Conservation (phyloP, 176 grass and related monocot species). For the Phoenix roebelenii region DNA sequence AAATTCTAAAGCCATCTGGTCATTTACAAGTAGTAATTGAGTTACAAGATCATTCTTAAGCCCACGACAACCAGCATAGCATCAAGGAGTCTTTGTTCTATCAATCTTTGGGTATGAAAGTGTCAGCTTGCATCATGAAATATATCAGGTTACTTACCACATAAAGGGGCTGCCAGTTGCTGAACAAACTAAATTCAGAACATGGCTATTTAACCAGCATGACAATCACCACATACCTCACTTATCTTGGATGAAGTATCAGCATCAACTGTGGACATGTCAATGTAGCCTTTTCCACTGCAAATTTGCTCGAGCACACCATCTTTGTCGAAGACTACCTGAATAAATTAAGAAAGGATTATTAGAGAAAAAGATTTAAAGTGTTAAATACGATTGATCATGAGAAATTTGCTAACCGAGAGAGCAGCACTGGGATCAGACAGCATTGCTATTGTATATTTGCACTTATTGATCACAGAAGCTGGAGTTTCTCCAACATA, state of each 20-base stretch:
- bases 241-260: constrained; percentile 74
- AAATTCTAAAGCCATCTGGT: too few species aligned
- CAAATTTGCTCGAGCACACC: constrained; percentile 88
- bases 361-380: constrained; percentile 1
- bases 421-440: constrained; percentile 82
- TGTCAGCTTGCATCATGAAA: too few species aligned
- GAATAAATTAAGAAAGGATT: constrained; percentile 4
- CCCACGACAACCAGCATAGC: too few species aligned
- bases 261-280: constrained; percentile 97
- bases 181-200: too few species aligned
- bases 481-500: constrained; percentile 82
- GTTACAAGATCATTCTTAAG: too few species aligned
- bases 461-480: constrained; percentile 74
- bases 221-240: constrained; percentile 35
- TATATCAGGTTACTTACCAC: too few species aligned
- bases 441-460: constrained; percentile 94
- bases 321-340: constrained; percentile 93
- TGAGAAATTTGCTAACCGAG: constrained; percentile 43
- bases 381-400: background rate
- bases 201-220: background rate
- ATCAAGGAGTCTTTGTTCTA: too few species aligned
- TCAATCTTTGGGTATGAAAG: too few species aligned
- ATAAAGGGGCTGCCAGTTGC: too few species aligned
- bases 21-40: too few species aligned
- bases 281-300: constrained; percentile 68